A percentile compares a stretch with the other conserved stretches of the same genome.
These are phyloP conservation scores for Collybia mongolica DNA, from an alignment of 768 basidiomycete species.

Conservation along the genomic window DNA sequence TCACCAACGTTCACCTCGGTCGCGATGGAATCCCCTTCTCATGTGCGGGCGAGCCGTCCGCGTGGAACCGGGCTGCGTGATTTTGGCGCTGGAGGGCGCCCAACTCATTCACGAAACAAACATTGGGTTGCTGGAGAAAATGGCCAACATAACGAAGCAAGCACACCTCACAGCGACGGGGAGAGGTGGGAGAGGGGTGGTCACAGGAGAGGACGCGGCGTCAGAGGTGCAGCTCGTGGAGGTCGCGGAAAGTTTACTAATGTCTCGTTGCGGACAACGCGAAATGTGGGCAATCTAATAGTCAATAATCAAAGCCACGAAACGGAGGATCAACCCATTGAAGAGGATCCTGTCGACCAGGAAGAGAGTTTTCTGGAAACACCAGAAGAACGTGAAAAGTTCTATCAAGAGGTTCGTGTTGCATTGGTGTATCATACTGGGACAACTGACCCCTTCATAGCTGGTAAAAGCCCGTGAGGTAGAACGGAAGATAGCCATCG, in stretches of 20 bases:
- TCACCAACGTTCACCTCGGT: neutral
- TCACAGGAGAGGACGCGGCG: slow-evolving; percentile 47
- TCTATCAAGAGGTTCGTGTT: slow-evolving; percentile 66
- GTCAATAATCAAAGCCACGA: no score
- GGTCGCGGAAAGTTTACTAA: slow-evolving; percentile 39
- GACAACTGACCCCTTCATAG: slow-evolving; percentile 34
- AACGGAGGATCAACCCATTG: slow-evolving; percentile 28
- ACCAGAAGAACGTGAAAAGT: slow-evolving; percentile 62
- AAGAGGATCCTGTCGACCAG: slow-evolving; percentile 23
- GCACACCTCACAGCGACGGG: slow-evolving; percentile 38
- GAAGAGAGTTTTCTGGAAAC: slow-evolving; percentile 56
- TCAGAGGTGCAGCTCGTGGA: slow-evolving; percentile 32
- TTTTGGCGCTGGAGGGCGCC: slow-evolving; percentile 20
- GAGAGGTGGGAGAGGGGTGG: slow-evolving; percentile 68
- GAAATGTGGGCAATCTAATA: neutral
- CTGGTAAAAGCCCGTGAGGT: slow-evolving; percentile 71
- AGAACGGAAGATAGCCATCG: slow-evolving; percentile 73
- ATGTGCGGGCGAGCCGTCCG: slow-evolving; percentile 13
- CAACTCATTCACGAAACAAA: slow-evolving; percentile 49
- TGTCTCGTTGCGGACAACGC: slow-evolving; percentile 31
- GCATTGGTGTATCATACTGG: slow-evolving; percentile 13
- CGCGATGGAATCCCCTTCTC: slow-evolving; percentile 19
- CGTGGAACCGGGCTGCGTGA: slow-evolving; percentile 12
- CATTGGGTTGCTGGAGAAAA: slow-evolving; percentile 56
- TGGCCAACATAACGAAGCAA: slow-evolving; percentile 30